Percentiles rank a stretch among this genome's conserved stretches.
Evolutionary conservation across 208 protist species (phyloP).

Genomic region (Acanthamoeba sp.): DNA sequence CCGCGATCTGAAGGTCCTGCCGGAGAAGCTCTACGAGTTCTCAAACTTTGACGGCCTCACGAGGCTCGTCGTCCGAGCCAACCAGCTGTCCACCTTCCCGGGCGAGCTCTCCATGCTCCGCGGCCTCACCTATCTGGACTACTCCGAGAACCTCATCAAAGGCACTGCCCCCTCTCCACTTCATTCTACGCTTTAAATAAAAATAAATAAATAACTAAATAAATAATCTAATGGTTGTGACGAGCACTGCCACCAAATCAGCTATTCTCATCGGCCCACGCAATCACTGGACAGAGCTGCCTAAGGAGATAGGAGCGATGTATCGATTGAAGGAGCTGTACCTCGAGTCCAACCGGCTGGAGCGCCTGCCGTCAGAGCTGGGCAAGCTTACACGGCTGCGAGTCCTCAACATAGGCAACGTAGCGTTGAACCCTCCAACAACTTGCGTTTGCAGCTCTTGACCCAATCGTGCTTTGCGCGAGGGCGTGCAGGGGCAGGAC

Average conservation of each 20-base stretch:
- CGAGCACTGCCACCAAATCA: too few relatives aligned
- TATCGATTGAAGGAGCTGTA: slow-evolving; percentile 25
- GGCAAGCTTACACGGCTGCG: slow-evolving; percentile 6
- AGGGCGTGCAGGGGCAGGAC: neutral
- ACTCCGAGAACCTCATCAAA: slow-evolving; percentile 8
- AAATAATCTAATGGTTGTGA: too few relatives aligned
- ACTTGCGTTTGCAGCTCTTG: neutral
- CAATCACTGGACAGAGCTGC: slow-evolving; percentile 29
- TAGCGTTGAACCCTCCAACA: neutral
- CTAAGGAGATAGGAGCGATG: slow-evolving; percentile 40
- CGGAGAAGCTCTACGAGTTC: slow-evolving; percentile 49
- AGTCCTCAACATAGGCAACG: neutral
- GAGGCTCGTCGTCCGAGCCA: slow-evolving; percentile 1
- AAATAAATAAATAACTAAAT: too few relatives aligned
- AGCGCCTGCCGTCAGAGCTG: slow-evolving; percentile 6
- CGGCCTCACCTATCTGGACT: slow-evolving; percentile 19
- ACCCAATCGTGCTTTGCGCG: neutral
- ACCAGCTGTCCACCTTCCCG: neutral
- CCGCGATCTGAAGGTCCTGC: neutral
- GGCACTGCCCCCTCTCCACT: neutral
- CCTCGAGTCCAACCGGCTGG: slow-evolving; percentile 7
- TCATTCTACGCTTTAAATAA: neutral
- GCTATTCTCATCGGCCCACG: too few relatives aligned
- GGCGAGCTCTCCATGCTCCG: slow-evolving; percentile 46
- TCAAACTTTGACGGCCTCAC: slow-evolving; percentile 23